A percentile compares a stretch with the other conserved stretches of the same genome.
These are phyloP conservation scores for Pyrenophora teres DNA, from an alignment of 2,329 filamentous ascomycete species.

Conservation along the genomic window DNA sequence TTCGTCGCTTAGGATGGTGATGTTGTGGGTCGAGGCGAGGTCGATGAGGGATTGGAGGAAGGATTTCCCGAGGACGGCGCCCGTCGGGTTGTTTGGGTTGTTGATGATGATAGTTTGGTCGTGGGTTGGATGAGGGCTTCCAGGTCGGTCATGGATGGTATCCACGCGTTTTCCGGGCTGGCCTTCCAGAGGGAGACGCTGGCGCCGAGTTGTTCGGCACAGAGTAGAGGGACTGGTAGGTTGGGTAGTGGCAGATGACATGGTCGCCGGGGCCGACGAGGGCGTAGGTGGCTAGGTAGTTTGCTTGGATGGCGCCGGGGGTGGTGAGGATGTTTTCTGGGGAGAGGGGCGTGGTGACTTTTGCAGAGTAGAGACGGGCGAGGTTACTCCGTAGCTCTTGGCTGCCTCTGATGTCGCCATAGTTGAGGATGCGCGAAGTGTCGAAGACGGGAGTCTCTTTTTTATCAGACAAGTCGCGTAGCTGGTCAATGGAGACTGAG, in stretches of 20 bases:
- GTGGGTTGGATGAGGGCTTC: slow-evolving; percentile 67
- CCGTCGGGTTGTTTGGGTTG: slow-evolving; percentile 84
- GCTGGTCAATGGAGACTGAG: slow-evolving; percentile 72
- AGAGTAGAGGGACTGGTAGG: slow-evolving; percentile 79
- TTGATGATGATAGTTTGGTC: slow-evolving; percentile 73
- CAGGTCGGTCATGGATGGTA: slow-evolving; percentile 69
- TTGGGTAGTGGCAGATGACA: slow-evolving; percentile 84
- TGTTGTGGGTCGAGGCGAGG: slow-evolving; percentile 65
- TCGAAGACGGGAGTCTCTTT: slow-evolving; percentile 55
- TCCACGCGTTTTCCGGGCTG: slow-evolving; percentile 65
- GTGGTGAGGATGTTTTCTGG: slow-evolving; percentile 74
- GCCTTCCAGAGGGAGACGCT: slow-evolving; percentile 79
- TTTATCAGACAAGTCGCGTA: slow-evolving; percentile 64
- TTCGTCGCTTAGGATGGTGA: slow-evolving; percentile 76
- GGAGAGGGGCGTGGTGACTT: slow-evolving; percentile 54
- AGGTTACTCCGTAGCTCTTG: slow-evolving; percentile 66
- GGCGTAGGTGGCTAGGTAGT: slow-evolving; percentile 77
- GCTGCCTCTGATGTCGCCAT: slow-evolving; percentile 74
- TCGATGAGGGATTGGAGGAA: slow-evolving; percentile 66
- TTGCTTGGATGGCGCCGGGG: slow-evolving; percentile 81
- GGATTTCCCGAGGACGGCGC: slow-evolving; percentile 67
- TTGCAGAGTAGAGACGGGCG: slow-evolving; percentile 66
- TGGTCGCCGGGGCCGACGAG: slow-evolving; percentile 76
- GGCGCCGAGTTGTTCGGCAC: slow-evolving; percentile 74
- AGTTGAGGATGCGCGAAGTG: slow-evolving; percentile 66